Conservation (phyloP, 129 eudicot genomes). For the Centrapalus pauciflorus region DNA sequence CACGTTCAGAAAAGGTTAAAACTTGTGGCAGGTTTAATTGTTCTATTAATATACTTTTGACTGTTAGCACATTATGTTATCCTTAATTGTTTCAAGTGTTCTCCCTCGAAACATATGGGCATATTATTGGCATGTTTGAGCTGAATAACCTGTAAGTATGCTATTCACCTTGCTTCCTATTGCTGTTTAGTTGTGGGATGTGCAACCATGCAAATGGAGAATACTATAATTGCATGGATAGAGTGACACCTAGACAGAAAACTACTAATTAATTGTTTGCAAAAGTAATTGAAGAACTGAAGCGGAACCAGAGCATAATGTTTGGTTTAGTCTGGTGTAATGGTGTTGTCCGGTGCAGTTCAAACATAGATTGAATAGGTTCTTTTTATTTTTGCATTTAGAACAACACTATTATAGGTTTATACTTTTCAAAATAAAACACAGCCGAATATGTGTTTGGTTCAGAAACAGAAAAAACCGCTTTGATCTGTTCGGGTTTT, state of each 20-base stretch:
- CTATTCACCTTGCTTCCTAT: slow-evolving; percentile 3
- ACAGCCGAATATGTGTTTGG: too few relatives aligned
- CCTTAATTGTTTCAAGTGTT: slow-evolving; percentile 79
- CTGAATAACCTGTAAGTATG: slow-evolving; percentile 93
- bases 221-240: slow-evolving; percentile 3
- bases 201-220: background rate
- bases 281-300: too few relatives aligned
- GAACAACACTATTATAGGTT: too few relatives aligned
- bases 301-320: too few relatives aligned
- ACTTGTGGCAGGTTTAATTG: background rate
- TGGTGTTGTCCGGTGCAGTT: too few relatives aligned
- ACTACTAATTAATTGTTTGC: too few relatives aligned
- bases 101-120: slow-evolving; percentile 87
- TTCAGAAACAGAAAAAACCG: too few relatives aligned
- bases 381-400: too few relatives aligned
- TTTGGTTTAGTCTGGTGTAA: too few relatives aligned
- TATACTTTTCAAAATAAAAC: too few relatives aligned
- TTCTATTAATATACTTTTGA: background rate
- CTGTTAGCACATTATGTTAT: background rate
- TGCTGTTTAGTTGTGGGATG: background rate
- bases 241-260: background rate
- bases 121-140: slow-evolving; percentile 98
- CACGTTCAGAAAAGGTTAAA: background rate
- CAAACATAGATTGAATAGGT: too few relatives aligned
- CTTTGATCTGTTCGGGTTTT: too few relatives aligned